phyloP scores from a whole-genome alignment of 2,329 filamentous ascomycete species.

The Fusarium fracticaudum region DNA sequence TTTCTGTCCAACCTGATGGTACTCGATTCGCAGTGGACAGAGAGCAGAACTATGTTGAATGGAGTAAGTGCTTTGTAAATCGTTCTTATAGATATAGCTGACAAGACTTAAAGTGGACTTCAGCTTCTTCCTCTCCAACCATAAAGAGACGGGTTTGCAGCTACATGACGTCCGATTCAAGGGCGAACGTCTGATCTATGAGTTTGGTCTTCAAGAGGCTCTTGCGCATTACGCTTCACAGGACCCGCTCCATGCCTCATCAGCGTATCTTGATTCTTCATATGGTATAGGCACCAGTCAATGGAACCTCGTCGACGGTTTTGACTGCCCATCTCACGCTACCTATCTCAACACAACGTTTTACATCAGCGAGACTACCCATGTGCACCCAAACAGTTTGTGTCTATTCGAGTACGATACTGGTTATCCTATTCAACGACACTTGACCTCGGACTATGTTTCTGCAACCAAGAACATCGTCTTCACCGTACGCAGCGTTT shows the following conservation, averaged over 20 bases:
- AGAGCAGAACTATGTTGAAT: conserved; percentile 24
- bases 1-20: conserved; percentile 16
- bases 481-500: conserved; percentile 57
- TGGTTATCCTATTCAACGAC: conserved; percentile 60
- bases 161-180: conserved; percentile 64
- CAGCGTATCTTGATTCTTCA: conserved; percentile 57
- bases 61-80: no score
- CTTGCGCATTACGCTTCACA: conserved; percentile 61
- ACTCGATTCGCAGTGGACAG: conserved; percentile 16
- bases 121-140: conserved; percentile 61
- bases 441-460: conserved; percentile 54
- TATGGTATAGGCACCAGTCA: conserved; percentile 59
- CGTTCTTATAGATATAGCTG: no score
- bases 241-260: conserved; percentile 57
- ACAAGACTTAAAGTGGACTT: conserved; percentile 49
- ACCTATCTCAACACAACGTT: conserved; percentile 60
- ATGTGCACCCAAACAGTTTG: conserved; percentile 59
- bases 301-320: conserved; percentile 58
- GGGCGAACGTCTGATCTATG: conserved; percentile 64
- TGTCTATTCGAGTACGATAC: conserved; percentile 65
- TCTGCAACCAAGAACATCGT: conserved; percentile 58
- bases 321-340: conserved; percentile 62
- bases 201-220: conserved; percentile 65
- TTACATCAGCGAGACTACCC: conserved; percentile 54
- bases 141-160: conserved; percentile 57